Evolutionary conservation across 176 grass and related monocot species (phyloP).

Genomic region (Oryza meyeriana): DNA sequence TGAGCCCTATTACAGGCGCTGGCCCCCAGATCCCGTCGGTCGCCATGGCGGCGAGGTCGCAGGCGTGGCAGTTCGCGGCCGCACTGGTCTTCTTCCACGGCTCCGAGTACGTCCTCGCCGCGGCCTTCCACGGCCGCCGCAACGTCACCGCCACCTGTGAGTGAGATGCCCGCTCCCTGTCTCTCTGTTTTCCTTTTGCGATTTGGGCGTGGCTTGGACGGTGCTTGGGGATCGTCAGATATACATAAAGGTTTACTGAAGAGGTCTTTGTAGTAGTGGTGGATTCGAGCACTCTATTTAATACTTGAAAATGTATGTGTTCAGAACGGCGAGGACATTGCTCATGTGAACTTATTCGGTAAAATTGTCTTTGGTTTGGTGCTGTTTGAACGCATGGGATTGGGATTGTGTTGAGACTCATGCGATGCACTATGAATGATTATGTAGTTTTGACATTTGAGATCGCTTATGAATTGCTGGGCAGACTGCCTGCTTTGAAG

Average conservation of each 20-base stretch:
- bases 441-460: not conserved
- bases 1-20: not conserved
- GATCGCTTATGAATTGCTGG: not conserved
- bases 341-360: not conserved
- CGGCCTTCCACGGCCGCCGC: slow-evolving; percentile 58
- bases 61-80: slow-evolving; percentile 60
- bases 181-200: not conserved
- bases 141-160: slow-evolving; percentile 70
- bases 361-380: not conserved
- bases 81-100: slow-evolving; percentile 72
- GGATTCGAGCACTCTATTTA: not conserved
- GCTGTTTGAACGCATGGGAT: not conserved
- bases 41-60: slow-evolving; percentile 35
- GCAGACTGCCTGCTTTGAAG: not conserved
- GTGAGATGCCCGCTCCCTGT: not conserved
- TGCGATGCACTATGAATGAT: not conserved
- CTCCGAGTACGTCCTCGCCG: slow-evolving; percentile 76
- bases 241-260: not conserved
- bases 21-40: slow-evolving; percentile 15
- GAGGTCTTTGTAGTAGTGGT: not conserved
- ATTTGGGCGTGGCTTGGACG: not conserved
- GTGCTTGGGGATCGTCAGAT: not conserved
- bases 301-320: not conserved
- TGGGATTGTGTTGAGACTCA: not conserved
- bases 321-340: not conserved